phyloP scores from a whole-genome alignment of 345 rosid species.

The Brassica cretica region DNA sequence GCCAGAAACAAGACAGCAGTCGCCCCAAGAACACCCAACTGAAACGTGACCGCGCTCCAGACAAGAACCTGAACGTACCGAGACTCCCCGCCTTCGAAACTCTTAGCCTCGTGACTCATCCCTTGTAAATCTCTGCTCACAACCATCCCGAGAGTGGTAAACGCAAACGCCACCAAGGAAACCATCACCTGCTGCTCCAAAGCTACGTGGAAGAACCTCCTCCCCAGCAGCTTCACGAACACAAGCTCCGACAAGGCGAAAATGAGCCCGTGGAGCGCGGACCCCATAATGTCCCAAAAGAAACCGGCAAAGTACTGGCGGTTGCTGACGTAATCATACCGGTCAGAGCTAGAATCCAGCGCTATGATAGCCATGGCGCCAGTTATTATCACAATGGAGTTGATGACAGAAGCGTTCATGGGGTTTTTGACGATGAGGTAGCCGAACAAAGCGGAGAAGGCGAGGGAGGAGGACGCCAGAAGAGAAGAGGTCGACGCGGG shows the following conservation, averaged over 20 bases:
- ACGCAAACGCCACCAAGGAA: slow-evolving; percentile 59
- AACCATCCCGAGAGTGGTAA: slow-evolving; percentile 69
- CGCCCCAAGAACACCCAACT: slow-evolving; percentile 67
- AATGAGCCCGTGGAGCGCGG: slow-evolving; percentile 83
- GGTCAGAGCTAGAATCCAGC: slow-evolving; percentile 72
- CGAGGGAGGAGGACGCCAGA: slow-evolving; percentile 74
- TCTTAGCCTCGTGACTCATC: slow-evolving; percentile 51
- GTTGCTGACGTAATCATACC: slow-evolving; percentile 49
- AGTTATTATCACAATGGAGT: slow-evolving; percentile 68
- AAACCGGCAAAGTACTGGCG: slow-evolving; percentile 69
- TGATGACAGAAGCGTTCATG: slow-evolving; percentile 60
- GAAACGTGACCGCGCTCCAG: slow-evolving; percentile 74
- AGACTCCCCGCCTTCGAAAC: slow-evolving; percentile 55
- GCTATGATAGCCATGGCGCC: slow-evolving; percentile 72
- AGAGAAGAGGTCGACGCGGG: slow-evolving; percentile 90
- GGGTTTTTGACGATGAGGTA: slow-evolving; percentile 68
- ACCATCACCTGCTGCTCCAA: slow-evolving; percentile 88
- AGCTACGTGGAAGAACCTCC: slow-evolving; percentile 82
- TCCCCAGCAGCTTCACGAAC: slow-evolving; percentile 64
- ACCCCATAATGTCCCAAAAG: slow-evolving; percentile 77
- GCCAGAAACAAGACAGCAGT: slow-evolving; percentile 74
- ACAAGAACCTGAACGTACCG: slow-evolving; percentile 53
- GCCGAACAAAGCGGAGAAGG: slow-evolving; percentile 70
- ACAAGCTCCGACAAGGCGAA: slow-evolving; percentile 83
- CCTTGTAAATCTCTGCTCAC: slow-evolving; percentile 54